A percentile compares a stretch with the other conserved stretches of the same genome.
Evolutionary conservation across 306 rosid species (phyloP).

Genomic region (Lathyrus sativus): DNA sequence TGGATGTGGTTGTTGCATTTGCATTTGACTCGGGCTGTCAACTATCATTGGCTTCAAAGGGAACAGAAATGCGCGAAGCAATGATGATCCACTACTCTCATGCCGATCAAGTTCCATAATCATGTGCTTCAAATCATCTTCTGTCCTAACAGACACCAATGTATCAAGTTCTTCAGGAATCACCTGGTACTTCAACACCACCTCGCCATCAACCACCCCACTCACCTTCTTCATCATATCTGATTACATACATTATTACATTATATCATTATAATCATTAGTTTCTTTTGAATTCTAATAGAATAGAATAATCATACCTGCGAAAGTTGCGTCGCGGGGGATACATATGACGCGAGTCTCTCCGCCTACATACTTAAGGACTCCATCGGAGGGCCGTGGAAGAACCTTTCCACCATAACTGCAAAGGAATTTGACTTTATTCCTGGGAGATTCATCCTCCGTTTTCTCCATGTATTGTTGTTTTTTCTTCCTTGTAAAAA

Average conservation of each 20-base stretch:
- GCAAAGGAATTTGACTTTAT: slow-evolving; percentile 69
- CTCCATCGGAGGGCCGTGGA: slow-evolving; percentile 68
- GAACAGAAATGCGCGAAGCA: slow-evolving; percentile 70
- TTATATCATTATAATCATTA: no score
- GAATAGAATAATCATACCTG: slow-evolving; percentile 43
- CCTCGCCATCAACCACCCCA: slow-evolving; percentile 54
- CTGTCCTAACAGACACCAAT: slow-evolving; percentile 56
- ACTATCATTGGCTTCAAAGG: slow-evolving; percentile 45
- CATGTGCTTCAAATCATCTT: slow-evolving; percentile 84
- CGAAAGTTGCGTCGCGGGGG: slow-evolving; percentile 52
- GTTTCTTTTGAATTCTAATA: not conserved
- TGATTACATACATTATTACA: slow-evolving; percentile 26
- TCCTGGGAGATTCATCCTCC: slow-evolving; percentile 52
- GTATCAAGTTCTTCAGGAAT: slow-evolving; percentile 66
- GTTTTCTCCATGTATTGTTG: not conserved
- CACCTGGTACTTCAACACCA: slow-evolving; percentile 73
- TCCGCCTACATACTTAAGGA: slow-evolving; percentile 83
- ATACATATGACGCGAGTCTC: slow-evolving; percentile 77
- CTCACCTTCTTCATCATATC: slow-evolving; percentile 67
- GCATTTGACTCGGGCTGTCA: slow-evolving; percentile 37
- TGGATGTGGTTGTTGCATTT: not conserved
- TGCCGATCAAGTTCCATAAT: slow-evolving; percentile 65
- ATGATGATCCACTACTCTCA: slow-evolving; percentile 42
- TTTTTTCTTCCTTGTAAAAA: not conserved
- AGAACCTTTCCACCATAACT: slow-evolving; percentile 89